Conservation (phyloP, 345 rosid genomes). For the Carallia brachiata region DNA sequence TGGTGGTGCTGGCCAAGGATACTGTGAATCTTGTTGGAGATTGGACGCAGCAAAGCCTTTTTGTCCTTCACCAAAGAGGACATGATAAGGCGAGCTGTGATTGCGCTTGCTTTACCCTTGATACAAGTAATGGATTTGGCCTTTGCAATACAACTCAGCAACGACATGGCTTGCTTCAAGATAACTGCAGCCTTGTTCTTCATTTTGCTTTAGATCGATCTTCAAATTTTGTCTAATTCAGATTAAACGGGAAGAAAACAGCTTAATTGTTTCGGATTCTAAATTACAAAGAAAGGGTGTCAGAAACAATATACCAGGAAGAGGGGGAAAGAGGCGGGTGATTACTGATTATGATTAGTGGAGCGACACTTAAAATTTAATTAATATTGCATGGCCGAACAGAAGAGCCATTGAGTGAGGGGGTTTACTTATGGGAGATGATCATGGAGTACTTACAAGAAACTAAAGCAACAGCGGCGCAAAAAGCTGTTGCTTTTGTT, state of each 20-base stretch:
- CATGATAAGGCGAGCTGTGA: conserved; percentile 60
- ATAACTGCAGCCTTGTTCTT: conserved; percentile 56
- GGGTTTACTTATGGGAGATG: not conserved
- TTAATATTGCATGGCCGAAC: not conserved
- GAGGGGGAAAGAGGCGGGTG: not conserved
- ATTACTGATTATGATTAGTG: no score
- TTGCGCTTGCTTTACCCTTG: conserved; percentile 54
- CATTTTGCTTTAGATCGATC: conserved; percentile 26
- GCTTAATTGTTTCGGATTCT: no score
- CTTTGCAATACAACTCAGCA: conserved; percentile 46
- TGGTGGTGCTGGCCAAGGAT: conserved; percentile 41
- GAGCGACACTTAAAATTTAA: no score
- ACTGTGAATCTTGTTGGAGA: conserved; percentile 54
- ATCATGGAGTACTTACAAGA: not conserved
- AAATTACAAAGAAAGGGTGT: not conserved
- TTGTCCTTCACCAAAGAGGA: conserved; percentile 57
- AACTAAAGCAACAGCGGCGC: not conserved
- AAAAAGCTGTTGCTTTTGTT: not conserved
- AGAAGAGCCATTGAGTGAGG: not conserved
- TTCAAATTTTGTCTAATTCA: no score
- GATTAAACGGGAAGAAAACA: no score
- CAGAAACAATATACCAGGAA: not conserved
- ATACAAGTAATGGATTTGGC: conserved; percentile 48
- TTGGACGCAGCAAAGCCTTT: conserved; percentile 44
- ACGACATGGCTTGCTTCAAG: conserved; percentile 47